phyloP scores from a whole-genome alignment of 2,329 filamentous ascomycete genomes.

The Chaetomium strumarium region DNA sequence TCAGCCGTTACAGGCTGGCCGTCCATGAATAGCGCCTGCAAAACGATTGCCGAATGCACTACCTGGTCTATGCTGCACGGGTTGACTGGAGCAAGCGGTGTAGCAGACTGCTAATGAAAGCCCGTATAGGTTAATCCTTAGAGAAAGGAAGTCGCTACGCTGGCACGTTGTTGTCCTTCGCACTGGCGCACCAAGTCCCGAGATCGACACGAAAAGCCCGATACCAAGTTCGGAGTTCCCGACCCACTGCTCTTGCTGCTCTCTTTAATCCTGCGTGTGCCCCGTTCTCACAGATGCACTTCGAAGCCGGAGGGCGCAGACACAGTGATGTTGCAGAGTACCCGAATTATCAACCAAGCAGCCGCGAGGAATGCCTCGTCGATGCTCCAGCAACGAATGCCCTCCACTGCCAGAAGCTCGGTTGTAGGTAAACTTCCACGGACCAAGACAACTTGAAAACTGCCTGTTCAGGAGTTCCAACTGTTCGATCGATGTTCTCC shows the following conservation, averaged over 20 bases:
- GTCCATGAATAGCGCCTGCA: slow-evolving; percentile 40
- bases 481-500: background rate
- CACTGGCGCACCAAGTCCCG: background rate
- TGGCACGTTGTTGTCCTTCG: background rate
- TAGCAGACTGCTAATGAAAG: background rate
- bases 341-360: background rate
- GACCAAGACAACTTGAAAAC: background rate
- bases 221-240: background rate
- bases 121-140: background rate
- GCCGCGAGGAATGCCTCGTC: background rate
- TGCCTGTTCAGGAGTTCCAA: background rate
- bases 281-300: too few species aligned
- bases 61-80: slow-evolving; percentile 11
- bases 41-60: background rate
- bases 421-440: background rate
- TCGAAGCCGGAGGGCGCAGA: background rate
- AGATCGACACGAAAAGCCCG: background rate
- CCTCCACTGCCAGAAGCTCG: background rate
- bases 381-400: background rate
- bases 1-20: slow-evolving; percentile 45
- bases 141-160: background rate
- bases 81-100: slow-evolving; percentile 8
- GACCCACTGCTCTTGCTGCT: background rate
- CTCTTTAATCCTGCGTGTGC: background rate
- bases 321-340: background rate